These are phyloP conservation scores for Mrakia blollopis DNA, from an alignment of 768 basidiomycete species.

Conservation along the genomic window DNA sequence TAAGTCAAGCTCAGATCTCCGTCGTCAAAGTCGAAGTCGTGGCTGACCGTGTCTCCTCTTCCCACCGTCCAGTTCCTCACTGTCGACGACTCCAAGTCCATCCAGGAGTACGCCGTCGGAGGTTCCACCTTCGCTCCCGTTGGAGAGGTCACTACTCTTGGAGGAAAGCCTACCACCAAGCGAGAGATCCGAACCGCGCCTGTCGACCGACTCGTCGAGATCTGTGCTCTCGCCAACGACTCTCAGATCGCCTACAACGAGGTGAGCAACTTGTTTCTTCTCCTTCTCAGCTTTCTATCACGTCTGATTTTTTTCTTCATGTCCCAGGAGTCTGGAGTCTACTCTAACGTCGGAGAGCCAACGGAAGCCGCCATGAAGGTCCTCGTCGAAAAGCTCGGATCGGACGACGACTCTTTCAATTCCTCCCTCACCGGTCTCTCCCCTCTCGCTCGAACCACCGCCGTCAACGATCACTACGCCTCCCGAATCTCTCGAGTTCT, in stretches of 20 bases:
- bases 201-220: constrained; percentile 64
- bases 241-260: constrained; percentile 78
- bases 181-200: constrained; percentile 38
- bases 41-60: background rate
- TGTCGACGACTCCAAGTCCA: constrained; percentile 55
- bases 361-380: constrained; percentile 96
- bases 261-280: constrained; percentile 49
- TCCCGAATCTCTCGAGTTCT: constrained; percentile 68
- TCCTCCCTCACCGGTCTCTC: constrained; percentile 58
- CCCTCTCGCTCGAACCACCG: constrained; percentile 64
- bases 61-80: constrained; percentile 60
- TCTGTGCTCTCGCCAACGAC: constrained; percentile 90
- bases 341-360: constrained; percentile 86
- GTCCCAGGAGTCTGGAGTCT: constrained; percentile 46
- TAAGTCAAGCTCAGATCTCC: constrained; percentile 38
- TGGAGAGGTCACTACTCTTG: constrained; percentile 64
- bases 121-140: constrained; percentile 87
- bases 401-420: constrained; percentile 52
- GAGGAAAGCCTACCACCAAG: constrained; percentile 53
- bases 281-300: no score
- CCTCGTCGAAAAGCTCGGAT: constrained; percentile 87
- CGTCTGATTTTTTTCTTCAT: no score
- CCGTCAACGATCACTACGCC: constrained; percentile 79
- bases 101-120: constrained; percentile 70
- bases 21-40: background rate